Evolutionary conservation across 257 asterid species (phyloP), one percentile per base, ranked within the genome.

Genomic region (Galeopsis tetrahit): DNA sequence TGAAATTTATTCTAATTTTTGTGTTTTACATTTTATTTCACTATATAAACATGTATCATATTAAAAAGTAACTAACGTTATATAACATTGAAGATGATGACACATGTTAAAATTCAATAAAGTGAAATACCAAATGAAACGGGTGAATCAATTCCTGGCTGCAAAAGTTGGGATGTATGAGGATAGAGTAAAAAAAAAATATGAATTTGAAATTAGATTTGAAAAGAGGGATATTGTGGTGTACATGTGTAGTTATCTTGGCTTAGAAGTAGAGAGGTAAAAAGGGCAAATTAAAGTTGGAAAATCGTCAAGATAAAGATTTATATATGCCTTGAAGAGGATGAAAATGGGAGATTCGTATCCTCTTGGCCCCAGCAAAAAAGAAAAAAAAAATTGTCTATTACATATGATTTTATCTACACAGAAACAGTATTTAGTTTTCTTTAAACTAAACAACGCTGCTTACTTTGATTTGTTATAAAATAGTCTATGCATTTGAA

Each of bases 291-390:
- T 2, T 58, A 53, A 59, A 58, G 69, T 79, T 33, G 85, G 72
- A 68, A 71, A 81, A 39, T 80, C 87, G 69, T 85, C 51, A 83
- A 83, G 87, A 70, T 74, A 78, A 77, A 57, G 80, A 43, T 57
- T 61, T 67, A 21, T 7, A 21, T 7, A 56, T 61, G 55, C 51
- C 51, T 44, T 72, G 71, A 63, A 72, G 65, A 72, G 65, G 77
- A 63, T 72, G 77, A 49, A 39, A 35, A 48, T 35, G 46, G 28
- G n/a, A 60, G 60, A 67, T 34, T 49, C 62, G 34, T 48, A 67
- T 13, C 46, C 44, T 48, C n/a, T 7, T 4, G 33, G 44, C 10
- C 63, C 36, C 48, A 51, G 34, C 17, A 34, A 38, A 11, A 9
- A 2, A 31, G 31, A 31, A 53, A 17, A 3, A 17, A n/a, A n/a